phyloP scores from a whole-genome alignment of 176 grass and related monocot genomes.

The Echinochloa phyllopogon region DNA sequence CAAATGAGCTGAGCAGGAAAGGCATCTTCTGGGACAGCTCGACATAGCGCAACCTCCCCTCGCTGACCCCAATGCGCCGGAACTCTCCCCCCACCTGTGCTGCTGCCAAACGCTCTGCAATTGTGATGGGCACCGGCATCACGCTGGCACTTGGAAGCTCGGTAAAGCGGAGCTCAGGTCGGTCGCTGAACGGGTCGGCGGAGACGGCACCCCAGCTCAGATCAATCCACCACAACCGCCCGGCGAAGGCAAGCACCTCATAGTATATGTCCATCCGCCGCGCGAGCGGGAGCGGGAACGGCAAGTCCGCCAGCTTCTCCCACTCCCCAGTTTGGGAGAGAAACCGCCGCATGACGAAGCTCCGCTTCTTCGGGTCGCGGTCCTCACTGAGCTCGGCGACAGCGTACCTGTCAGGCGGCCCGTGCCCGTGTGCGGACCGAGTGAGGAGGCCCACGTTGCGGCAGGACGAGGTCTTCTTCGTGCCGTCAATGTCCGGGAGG shows the following conservation, averaged over 20 bases:
- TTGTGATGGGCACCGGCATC: neutral
- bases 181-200: slow-evolving; percentile 24
- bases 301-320: slow-evolving; percentile 21
- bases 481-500: slow-evolving; percentile 8
- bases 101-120: neutral
- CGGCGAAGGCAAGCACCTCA: slow-evolving; percentile 23
- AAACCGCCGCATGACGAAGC: neutral
- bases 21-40: neutral
- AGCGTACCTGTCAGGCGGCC: slow-evolving; percentile 22
- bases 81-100: neutral
- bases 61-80: slow-evolving; percentile 18
- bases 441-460: neutral
- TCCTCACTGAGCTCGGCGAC: neutral
- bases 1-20: neutral
- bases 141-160: slow-evolving; percentile 2
- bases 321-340: slow-evolving; percentile 1
- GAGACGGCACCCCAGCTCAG: neutral
- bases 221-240: slow-evolving; percentile 36
- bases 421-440: neutral
- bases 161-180: slow-evolving; percentile 18
- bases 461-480: neutral
- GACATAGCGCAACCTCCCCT: slow-evolving; percentile 9
- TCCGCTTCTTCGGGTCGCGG: neutral
- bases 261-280: neutral
- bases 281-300: neutral